phyloP scores from a whole-genome alignment of 371 early-diverging fungal genomes.

The Actinomortierella wolfii region DNA sequence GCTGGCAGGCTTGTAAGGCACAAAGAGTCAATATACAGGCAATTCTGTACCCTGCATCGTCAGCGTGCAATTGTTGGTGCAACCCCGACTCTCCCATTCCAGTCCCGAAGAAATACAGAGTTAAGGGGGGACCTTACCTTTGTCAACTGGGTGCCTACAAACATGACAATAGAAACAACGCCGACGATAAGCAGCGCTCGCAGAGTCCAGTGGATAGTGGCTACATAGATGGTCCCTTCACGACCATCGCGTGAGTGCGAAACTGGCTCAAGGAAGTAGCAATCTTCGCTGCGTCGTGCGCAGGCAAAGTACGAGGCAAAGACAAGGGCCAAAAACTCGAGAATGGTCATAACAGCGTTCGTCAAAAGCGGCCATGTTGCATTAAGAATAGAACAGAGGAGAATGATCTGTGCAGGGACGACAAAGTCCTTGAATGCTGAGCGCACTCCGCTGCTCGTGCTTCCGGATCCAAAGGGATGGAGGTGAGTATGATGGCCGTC shows the following conservation, averaged over 20 bases:
- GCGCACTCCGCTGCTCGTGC: slow-evolving; percentile 38
- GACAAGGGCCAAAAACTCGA: slow-evolving; percentile 33
- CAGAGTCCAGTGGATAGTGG: slow-evolving; percentile 38
- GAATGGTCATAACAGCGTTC: slow-evolving; percentile 14
- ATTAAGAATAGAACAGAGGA: slow-evolving; percentile 38
- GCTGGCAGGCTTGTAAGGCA: too few species aligned
- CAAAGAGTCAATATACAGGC: too few species aligned
- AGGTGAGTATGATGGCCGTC: slow-evolving; percentile 18
- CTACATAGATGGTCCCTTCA: slow-evolving; percentile 28
- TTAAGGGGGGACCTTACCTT: too few species aligned
- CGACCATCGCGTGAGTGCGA: slow-evolving; percentile 12
- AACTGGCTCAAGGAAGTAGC: slow-evolving; percentile 41
- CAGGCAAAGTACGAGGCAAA: slow-evolving; percentile 40
- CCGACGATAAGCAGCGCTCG: slow-evolving; percentile 16
- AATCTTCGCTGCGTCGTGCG: slow-evolving; percentile 34
- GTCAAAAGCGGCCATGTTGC: slow-evolving; percentile 36
- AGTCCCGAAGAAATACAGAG: too few species aligned
- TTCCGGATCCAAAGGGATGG: slow-evolving; percentile 29
- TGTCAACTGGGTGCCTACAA: too few species aligned
- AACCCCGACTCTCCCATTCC: too few species aligned
- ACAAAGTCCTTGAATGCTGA: slow-evolving; percentile 43
- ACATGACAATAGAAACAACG: too few species aligned
- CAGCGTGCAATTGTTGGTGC: too few species aligned
- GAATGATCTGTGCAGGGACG: slow-evolving; percentile 38
- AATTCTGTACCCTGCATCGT: too few species aligned